Percentiles rank a stretch among this genome's conserved stretches.
These are phyloP conservation scores for Candida coquimbonensis DNA, from an alignment of 805 yeast species.

Conservation along the genomic window DNA sequence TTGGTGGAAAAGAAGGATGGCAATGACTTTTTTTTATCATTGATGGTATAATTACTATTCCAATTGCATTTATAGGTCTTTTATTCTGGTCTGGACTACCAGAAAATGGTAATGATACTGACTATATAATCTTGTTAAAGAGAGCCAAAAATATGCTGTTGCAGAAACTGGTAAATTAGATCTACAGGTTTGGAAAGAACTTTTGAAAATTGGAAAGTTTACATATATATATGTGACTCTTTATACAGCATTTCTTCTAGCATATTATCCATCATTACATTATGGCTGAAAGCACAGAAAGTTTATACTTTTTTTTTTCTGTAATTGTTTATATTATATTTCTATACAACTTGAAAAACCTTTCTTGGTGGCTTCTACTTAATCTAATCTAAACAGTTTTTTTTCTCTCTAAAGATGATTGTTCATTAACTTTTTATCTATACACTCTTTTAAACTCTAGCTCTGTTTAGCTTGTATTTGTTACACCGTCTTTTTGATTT, in stretches of 20 bases:
- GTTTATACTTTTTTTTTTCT: no score
- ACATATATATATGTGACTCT: no score
- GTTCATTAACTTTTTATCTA: no score
- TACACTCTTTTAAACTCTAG: no score
- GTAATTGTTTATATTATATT: no score
- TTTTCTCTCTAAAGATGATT: no score
- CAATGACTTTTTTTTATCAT: conserved; percentile 52
- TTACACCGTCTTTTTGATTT: no score
- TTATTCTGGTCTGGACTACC: neutral
- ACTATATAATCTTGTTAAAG: neutral
- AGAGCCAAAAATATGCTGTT: conserved; percentile 2
- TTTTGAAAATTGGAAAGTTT: conserved; percentile 2
- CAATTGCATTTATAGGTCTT: conserved; percentile 1
- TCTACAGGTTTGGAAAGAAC: conserved; percentile 1
- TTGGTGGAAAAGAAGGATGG: conserved; percentile 46
- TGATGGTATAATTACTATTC: conserved; percentile 7
- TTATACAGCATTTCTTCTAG: neutral
- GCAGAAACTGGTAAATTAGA: conserved; percentile 1
- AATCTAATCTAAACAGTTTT: no score
- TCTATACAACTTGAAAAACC: no score
- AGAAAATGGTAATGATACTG: neutral
- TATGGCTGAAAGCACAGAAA: conserved; percentile 4
- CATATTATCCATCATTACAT: neutral
- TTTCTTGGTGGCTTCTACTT: no score
- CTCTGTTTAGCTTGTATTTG: no score